phyloP scores from a whole-genome alignment of 441 rosid species.

The Gossypium laxum region DNA sequence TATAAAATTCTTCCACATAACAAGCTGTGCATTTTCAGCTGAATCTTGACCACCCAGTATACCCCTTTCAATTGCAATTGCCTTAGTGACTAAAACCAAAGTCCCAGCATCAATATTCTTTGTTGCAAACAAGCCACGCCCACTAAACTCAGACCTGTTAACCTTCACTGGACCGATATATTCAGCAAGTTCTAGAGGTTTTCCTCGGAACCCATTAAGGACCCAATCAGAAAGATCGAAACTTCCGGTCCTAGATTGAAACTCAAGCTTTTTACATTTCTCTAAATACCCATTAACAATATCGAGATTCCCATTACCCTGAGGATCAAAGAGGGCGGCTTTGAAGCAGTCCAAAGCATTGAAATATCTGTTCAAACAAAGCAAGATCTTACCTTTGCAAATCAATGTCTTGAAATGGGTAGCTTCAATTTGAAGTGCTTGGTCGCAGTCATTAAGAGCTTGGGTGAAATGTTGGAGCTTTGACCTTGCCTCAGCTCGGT shows the following conservation, averaged over 20 bases:
- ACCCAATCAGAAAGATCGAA: conserved; percentile 84
- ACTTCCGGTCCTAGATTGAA: conserved; percentile 59
- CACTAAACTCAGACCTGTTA: conserved; percentile 53
- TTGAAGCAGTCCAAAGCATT: conserved; percentile 62
- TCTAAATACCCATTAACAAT: conserved; percentile 46
- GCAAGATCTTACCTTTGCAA: conserved; percentile 70
- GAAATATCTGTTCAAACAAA: conserved; percentile 45
- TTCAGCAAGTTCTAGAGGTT: conserved; percentile 64
- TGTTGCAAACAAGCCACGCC: conserved; percentile 70
- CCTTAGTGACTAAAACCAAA: conserved; percentile 55
- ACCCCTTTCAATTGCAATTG: conserved; percentile 68
- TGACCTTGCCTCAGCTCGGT: conserved; percentile 59
- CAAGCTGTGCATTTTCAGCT: conserved; percentile 47
- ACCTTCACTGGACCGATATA: conserved; percentile 50
- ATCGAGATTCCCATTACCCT: conserved; percentile 37
- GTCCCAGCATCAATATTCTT: conserved; percentile 58
- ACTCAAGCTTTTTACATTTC: conserved; percentile 66
- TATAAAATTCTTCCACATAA: conserved; percentile 79
- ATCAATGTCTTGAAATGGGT: conserved; percentile 71
- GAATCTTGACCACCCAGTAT: conserved; percentile 46
- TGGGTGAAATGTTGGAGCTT: conserved; percentile 34
- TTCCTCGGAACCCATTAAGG: conserved; percentile 48
- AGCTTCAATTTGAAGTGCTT: conserved; percentile 46
- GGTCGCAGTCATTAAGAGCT: conserved; percentile 55
- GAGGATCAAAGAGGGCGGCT: conserved; percentile 38